Evolutionary conservation across 169 alveolate genomes (phyloP).

Genomic region (Ophryocystis elektroscirrha): DNA sequence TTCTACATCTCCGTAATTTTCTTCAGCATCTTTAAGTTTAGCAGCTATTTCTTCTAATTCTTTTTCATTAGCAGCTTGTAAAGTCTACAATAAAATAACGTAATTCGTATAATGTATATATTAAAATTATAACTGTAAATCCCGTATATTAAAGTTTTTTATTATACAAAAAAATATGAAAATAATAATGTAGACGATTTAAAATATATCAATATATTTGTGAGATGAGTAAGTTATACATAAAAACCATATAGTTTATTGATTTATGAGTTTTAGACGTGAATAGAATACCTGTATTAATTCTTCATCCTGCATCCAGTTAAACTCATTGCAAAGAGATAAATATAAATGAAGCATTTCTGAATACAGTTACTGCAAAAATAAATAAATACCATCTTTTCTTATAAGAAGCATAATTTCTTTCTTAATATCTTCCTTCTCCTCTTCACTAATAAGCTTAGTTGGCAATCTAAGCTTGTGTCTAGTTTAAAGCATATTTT

Average conservation of each 20-base stretch:
- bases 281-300: neutral
- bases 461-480: too few species aligned
- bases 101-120: neutral
- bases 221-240: neutral
- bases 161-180: neutral
- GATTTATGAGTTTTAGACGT: neutral
- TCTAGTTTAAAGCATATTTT: too few species aligned
- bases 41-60: slow-evolving; percentile 5
- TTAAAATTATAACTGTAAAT: neutral
- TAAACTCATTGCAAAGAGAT: slow-evolving; percentile 6
- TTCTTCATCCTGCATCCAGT: slow-evolving; percentile 3
- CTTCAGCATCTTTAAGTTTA: slow-evolving; percentile 47
- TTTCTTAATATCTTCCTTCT: too few species aligned
- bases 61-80: slow-evolving; percentile 4
- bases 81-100: neutral
- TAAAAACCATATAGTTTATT: too few species aligned
- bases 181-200: neutral
- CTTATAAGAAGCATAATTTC: too few species aligned
- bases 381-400: neutral
- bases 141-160: neutral
- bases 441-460: too few species aligned
- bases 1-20: slow-evolving; percentile 61
- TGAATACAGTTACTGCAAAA: neutral
- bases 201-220: neutral
- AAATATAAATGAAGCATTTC: slow-evolving; percentile 2